Percentiles rank a stretch among this genome's conserved stretches.
These are phyloP conservation scores for Leccinum pachyderme DNA, from an alignment of 1,284 basidiomycete species.

Conservation along the genomic window DNA sequence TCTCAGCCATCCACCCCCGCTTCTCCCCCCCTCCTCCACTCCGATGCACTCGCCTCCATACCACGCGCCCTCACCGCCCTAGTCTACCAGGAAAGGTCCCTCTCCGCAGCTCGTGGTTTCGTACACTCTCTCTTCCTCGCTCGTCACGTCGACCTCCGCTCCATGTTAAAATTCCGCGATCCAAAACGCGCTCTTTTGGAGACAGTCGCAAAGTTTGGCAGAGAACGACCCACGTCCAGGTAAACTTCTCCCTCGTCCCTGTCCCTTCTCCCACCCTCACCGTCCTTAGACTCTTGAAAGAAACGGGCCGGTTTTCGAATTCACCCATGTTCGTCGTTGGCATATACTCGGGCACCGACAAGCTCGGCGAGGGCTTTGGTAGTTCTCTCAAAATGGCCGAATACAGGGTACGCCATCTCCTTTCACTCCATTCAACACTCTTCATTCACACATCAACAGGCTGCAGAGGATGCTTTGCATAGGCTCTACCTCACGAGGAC, in stretches of 20 bases:
- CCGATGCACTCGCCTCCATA: slow-evolving; percentile 75
- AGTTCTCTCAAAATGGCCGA: slow-evolving; percentile 94
- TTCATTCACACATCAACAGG: slow-evolving; percentile 40
- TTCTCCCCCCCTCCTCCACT: slow-evolving; percentile 54
- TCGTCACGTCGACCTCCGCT: slow-evolving; percentile 77
- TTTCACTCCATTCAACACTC: not conserved
- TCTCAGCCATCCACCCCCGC: slow-evolving; percentile 47
- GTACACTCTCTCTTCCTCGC: slow-evolving; percentile 84
- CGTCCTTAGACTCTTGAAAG: slow-evolving; percentile 69
- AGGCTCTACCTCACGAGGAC: slow-evolving; percentile 77
- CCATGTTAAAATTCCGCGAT: slow-evolving; percentile 87
- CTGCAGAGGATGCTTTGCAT: slow-evolving; percentile 82
- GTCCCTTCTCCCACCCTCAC: not conserved
- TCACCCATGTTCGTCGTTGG: slow-evolving; percentile 93
- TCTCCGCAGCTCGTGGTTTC: slow-evolving; percentile 78
- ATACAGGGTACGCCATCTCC: slow-evolving; percentile 63
- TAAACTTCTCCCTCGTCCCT: slow-evolving; percentile 30
- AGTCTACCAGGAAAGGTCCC: slow-evolving; percentile 75
- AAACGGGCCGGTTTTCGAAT: slow-evolving; percentile 87
- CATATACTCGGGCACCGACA: slow-evolving; percentile 83
- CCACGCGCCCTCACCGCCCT: slow-evolving; percentile 76
- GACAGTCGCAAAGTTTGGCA: slow-evolving; percentile 75
- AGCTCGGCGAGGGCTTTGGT: slow-evolving; percentile 95
- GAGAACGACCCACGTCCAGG: slow-evolving; percentile 76
- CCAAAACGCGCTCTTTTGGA: slow-evolving; percentile 79